Conservation (phyloP, 768 basidiomycete genomes). For the Clitopilus hobsonii region DNA sequence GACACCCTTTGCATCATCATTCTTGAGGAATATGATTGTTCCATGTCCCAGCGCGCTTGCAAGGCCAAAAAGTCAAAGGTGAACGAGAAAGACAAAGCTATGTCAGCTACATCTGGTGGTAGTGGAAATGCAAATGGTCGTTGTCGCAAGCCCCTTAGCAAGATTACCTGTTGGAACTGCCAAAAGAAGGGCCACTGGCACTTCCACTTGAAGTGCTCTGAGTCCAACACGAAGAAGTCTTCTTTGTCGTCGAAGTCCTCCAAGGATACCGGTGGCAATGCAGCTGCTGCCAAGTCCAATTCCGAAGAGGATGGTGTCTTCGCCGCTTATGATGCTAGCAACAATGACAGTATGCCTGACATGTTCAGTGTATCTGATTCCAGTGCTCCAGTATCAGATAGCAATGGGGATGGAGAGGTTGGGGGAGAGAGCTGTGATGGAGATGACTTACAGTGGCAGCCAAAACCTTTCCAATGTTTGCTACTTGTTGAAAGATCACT, state of each 20-base stretch:
- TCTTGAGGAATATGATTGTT: constrained; percentile 22
- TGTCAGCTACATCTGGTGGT: constrained; percentile 7
- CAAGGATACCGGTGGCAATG: constrained; percentile 7
- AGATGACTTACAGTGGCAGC: too few species aligned
- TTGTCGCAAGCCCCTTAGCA: constrained; percentile 2
- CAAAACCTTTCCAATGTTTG: too few species aligned
- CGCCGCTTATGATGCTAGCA: background rate
- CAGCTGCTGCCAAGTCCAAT: constrained; percentile 8
- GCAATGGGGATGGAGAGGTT: too few species aligned
- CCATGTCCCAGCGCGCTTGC: constrained; percentile 5
- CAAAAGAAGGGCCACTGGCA: constrained; percentile 19
- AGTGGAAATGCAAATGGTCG: constrained; percentile 7
- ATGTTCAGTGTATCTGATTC: too few species aligned
- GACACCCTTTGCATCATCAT: constrained; percentile 19
- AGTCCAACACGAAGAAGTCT: constrained; percentile 7
- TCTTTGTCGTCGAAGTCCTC: background rate
- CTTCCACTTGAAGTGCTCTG: constrained; percentile 17
- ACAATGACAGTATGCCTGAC: too few species aligned
- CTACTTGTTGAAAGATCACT: too few species aligned
- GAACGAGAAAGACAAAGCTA: constrained; percentile 12
- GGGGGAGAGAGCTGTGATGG: too few species aligned
- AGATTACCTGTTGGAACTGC: constrained; percentile 22
- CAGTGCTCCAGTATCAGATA: too few species aligned
- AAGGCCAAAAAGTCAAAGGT: constrained; percentile 9
- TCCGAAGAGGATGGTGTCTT: constrained; percentile 4